Conservation (phyloP, 1,139 yeast genomes). For the Blastobotrys apis region DNA sequence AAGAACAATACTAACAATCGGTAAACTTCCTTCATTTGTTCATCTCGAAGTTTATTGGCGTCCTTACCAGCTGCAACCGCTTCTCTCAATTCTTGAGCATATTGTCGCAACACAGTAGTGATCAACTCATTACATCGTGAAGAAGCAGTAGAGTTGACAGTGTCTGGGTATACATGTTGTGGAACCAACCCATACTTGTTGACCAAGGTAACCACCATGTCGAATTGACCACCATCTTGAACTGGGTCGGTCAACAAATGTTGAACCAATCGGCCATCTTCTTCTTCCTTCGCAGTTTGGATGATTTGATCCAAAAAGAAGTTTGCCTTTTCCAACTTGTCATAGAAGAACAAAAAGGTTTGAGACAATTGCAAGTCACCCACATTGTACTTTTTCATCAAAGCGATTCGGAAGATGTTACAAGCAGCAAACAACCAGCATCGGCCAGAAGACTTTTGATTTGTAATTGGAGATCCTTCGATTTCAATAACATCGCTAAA, state of each 20-base stretch:
- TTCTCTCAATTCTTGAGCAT: constrained; percentile 61
- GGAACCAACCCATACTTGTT: constrained; percentile 80
- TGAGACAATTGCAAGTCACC: constrained; percentile 74
- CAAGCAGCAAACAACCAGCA: constrained; percentile 88
- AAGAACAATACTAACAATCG: constrained; percentile 59
- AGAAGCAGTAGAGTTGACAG: constrained; percentile 58
- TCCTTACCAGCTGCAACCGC: constrained; percentile 34
- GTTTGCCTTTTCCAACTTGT: constrained; percentile 64
- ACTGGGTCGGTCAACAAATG: constrained; percentile 60
- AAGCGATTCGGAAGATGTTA: constrained; percentile 60
- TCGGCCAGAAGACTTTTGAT: constrained; percentile 71
- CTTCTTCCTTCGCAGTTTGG: constrained; percentile 57
- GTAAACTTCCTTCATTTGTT: constrained; percentile 58
- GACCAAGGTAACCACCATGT: constrained; percentile 69
- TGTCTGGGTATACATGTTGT: constrained; percentile 64
- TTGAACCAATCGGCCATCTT: constrained; percentile 65
- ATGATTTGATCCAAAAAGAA: constrained; percentile 70
- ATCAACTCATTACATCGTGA: constrained; percentile 56
- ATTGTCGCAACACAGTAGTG: constrained; percentile 68
- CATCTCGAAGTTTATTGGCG: constrained; percentile 38
- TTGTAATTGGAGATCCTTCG: constrained; percentile 68
- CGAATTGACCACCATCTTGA: constrained; percentile 83
- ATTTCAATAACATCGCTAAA: constrained; percentile 58
- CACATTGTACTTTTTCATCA: constrained; percentile 59
- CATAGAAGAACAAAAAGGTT: constrained; percentile 65